A percentile compares a stretch with the other conserved stretches of the same genome.
Evolutionary conservation across 768 basidiomycete species (phyloP).

Genomic region (Scleroderma citrinum): DNA sequence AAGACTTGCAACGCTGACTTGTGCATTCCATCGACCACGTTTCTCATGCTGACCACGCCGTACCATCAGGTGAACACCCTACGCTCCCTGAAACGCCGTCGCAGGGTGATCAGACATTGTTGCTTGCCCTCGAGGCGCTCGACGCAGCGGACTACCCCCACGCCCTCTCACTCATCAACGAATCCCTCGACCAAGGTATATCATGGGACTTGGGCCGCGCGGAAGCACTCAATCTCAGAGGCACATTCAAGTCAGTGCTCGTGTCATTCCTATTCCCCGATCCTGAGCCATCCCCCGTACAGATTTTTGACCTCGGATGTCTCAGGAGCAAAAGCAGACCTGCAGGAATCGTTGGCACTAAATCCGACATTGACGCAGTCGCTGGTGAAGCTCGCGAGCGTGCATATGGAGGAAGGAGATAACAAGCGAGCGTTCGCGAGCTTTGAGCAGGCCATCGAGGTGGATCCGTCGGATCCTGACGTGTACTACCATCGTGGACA

Average conservation of each 20-base stretch:
- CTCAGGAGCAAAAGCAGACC: slow-evolving; percentile 73
- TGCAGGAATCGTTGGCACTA: slow-evolving; percentile 69
- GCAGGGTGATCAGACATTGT: slow-evolving; percentile 78
- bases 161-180: slow-evolving; percentile 71
- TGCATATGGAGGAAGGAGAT: slow-evolving; percentile 93
- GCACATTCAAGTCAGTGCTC: slow-evolving; percentile 82
- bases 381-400: slow-evolving; percentile 93
- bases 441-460: slow-evolving; percentile 83
- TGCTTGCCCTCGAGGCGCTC: slow-evolving; percentile 77
- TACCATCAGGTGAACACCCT: slow-evolving; percentile 67
- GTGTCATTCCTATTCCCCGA: background rate
- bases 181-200: slow-evolving; percentile 82
- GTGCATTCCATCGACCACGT: too few species aligned
- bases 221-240: slow-evolving; percentile 87
- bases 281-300: background rate
- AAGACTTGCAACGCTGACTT: slow-evolving; percentile 2
- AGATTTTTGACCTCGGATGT: slow-evolving; percentile 90
- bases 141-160: slow-evolving; percentile 81
- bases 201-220: slow-evolving; percentile 71
- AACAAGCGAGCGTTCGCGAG: slow-evolving; percentile 78
- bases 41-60: too few species aligned
- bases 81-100: slow-evolving; percentile 67
- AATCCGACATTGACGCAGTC: slow-evolving; percentile 73
- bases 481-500: slow-evolving; percentile 99
- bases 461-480: slow-evolving; percentile 83